A percentile compares a stretch with the other conserved stretches of the same genome.
Conservation (phyloP, 129 eudicot genomes). For the Flaveria bidentis region DNA sequence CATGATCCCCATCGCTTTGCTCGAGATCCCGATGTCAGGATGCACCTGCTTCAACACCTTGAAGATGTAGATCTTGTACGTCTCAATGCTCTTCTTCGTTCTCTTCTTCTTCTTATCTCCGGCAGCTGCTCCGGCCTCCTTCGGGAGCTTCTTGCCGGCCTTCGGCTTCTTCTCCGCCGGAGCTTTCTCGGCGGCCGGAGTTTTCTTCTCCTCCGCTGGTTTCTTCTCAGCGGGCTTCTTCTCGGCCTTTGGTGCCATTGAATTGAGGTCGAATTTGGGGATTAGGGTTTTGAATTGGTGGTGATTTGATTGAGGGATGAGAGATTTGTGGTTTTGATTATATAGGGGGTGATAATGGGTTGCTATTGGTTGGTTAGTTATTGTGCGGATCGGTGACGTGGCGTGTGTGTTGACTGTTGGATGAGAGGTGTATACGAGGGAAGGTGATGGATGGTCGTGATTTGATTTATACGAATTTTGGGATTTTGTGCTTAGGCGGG, state of each 20-base stretch:
- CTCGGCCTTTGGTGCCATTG: conserved; percentile 68
- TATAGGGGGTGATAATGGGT: neutral
- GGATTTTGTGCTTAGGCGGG: conserved; percentile 19
- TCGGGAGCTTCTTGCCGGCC: conserved; percentile 44
- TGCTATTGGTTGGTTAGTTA: conserved; percentile 9
- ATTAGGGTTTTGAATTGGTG: conserved; percentile 5
- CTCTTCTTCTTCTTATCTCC: conserved; percentile 54
- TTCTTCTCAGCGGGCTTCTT: conserved; percentile 69
- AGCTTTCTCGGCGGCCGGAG: conserved; percentile 36
- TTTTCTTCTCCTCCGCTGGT: conserved; percentile 53
- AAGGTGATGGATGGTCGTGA: conserved; percentile 16
- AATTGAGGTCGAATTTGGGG: neutral
- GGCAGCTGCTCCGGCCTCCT: conserved; percentile 37
- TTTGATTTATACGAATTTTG: neutral
- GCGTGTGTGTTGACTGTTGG: neutral
- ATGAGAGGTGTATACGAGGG: neutral
- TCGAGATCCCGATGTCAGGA: conserved; percentile 46
- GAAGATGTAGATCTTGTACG: conserved; percentile 64
- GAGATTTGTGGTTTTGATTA: neutral
- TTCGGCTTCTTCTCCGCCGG: conserved; percentile 48
- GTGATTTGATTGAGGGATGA: neutral
- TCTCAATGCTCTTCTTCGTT: conserved; percentile 46
- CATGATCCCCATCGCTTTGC: conserved; percentile 55
- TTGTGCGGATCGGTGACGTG: conserved; percentile 19
- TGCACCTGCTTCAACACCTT: conserved; percentile 52